Evolutionary conservation across 2,329 filamentous ascomycete genomes (phyloP).

Genomic region (Phialocephala subalpina): DNA sequence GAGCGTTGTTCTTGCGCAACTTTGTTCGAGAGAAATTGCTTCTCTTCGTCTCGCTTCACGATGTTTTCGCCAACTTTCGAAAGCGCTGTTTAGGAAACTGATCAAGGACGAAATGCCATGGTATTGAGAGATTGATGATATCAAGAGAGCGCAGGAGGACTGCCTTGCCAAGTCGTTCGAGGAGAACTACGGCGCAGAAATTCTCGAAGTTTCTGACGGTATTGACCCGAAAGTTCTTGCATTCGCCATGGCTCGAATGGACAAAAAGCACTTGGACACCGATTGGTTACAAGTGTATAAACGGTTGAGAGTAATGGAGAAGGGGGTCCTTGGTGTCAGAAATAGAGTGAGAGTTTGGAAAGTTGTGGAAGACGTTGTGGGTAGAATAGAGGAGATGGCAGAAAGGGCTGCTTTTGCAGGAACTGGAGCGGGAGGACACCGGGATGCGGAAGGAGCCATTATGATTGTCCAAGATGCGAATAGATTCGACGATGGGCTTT

Average conservation of each 20-base stretch:
- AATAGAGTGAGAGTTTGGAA: conserved; percentile 20
- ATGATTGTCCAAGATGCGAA: background rate
- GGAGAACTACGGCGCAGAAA: conserved; percentile 15
- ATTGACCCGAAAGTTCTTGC: background rate
- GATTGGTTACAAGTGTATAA: conserved; percentile 22
- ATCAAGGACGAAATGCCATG: conserved; percentile 24
- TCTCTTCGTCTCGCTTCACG: conserved; percentile 16
- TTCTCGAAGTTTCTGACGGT: conserved; percentile 2
- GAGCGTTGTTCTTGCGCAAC: conserved; percentile 8
- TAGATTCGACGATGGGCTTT: too few relatives aligned
- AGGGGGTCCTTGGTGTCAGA: conserved; percentile 13
- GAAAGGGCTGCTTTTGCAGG: background rate
- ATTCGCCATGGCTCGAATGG: conserved; percentile 17
- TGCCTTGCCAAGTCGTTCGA: background rate
- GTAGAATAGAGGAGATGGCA: conserved; percentile 18
- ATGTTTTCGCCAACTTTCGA: conserved; percentile 17
- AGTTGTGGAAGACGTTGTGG: conserved; percentile 15
- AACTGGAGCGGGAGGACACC: background rate
- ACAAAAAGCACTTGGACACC: conserved; percentile 11
- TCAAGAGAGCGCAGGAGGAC: conserved; percentile 5
- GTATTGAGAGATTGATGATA: conserved; percentile 25
- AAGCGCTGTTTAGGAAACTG: conserved; percentile 16
- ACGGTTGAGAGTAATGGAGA: conserved; percentile 17
- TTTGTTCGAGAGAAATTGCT: conserved; percentile 10
- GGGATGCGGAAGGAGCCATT: background rate